Evolutionary conservation across 768 basidiomycete species (phyloP).

Genomic region (Cystofilobasidium ferigula): DNA sequence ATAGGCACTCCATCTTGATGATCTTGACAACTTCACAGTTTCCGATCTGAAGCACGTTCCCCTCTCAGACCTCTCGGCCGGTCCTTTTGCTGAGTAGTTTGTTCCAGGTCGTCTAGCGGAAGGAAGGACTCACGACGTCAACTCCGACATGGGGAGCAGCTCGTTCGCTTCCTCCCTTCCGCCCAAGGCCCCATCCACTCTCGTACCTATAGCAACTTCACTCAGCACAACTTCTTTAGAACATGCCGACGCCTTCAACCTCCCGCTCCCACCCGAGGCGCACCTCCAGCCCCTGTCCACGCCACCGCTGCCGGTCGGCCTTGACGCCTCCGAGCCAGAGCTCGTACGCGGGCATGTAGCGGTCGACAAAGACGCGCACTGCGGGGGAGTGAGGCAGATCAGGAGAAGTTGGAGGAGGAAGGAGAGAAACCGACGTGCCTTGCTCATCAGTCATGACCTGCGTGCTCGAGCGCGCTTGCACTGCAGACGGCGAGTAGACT

Average conservation of each 20-base stretch:
- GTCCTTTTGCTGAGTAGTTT: no score
- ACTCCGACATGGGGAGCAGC: no score
- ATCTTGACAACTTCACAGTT: no score
- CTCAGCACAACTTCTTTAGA: no score
- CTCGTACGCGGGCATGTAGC: slow-evolving; percentile 89
- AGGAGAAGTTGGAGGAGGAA: background rate
- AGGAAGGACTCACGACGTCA: no score
- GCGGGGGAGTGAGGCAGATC: background rate
- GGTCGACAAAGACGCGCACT: slow-evolving; percentile 63
- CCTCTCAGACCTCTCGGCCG: no score
- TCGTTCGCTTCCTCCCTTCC: no score
- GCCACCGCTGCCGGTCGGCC: background rate
- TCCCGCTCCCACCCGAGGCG: background rate
- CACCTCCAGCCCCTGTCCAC: background rate
- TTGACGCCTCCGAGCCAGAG: slow-evolving; percentile 60
- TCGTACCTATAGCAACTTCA: no score
- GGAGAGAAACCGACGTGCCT: background rate
- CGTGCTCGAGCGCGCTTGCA: background rate
- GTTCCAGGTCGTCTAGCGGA: no score
- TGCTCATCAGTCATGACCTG: background rate
- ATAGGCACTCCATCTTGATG: no score
- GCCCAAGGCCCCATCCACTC: no score
- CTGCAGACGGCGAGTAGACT: background rate
- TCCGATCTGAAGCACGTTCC: no score
- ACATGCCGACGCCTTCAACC: background rate